Base-by-base conservation (phyloP, 2,329 filamentous ascomycete species). In the Fusarium foetens region DNA sequence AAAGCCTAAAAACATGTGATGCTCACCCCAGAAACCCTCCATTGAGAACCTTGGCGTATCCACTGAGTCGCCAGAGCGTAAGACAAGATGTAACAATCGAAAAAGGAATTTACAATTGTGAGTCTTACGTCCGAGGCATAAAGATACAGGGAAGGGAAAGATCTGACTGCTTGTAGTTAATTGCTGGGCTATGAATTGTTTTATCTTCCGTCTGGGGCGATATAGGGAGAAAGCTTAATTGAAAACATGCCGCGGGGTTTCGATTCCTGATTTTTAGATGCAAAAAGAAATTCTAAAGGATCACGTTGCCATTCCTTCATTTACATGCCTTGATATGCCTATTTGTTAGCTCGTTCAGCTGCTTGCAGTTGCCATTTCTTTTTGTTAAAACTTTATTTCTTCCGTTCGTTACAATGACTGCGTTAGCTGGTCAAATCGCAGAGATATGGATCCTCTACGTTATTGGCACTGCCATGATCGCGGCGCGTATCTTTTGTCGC, bases 361-460 rank as follows among this genome's bases (percentile, higher is more conserved):
- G 53, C 53, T 48, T 57, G 29, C 19, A 48, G 39, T 35, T 52
- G 33, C 6, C 7, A 13, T 29, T 39, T 13, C 13, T 25, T 36
- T 21, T 19, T 35, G 16, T 19, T 4, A 27, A 17, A 27, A 3
- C 4, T 33, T 43, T 14, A 11, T 29, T 39, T 11, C 41, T 21
- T 35, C 25, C 2, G 4, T 17, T 17, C 19, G 21, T 23, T 12
- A 53, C 29, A 8, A 69, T 68, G 65, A 42, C 58, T 11, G 29
- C 38, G 4, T 13, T 58, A 1, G 29, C 63, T 16, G 48, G 48
- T 8, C 73, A 75, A 21, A 53, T 80, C 21, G 75, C 76, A 5
- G 81, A 82, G 57, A 81, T 81, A 76, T 83, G 81, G 81, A 70
- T 76, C 51, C 75, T 83, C n/a, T 83, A 79, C 63, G 55, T 70